Conservation (phyloP, 345 rosid species). For the Arabidopsis suecica region DNA sequence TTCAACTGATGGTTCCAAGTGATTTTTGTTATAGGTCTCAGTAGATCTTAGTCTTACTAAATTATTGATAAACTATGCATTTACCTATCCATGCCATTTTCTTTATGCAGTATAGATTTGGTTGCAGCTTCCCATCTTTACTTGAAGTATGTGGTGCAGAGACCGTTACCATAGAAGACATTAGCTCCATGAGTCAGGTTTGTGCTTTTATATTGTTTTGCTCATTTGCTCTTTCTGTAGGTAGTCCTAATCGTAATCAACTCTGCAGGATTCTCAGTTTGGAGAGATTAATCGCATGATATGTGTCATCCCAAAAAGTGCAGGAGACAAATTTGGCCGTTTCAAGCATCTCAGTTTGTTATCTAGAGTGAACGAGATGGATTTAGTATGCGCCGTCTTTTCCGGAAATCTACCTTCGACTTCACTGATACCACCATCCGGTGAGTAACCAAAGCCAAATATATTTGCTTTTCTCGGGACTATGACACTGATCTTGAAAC, state of each 20-base stretch:
- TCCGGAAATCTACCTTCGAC: constrained; percentile 72
- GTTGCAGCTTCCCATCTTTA: constrained; percentile 56
- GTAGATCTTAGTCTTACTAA: neutral
- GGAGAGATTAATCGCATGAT: constrained; percentile 52
- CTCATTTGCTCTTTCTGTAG: constrained; percentile 18
- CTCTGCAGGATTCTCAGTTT: constrained; percentile 55
- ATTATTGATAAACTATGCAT: constrained; percentile 7
- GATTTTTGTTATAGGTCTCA: constrained; percentile 7
- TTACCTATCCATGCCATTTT: constrained; percentile 10
- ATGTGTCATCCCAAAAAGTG: constrained; percentile 64
- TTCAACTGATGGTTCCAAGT: constrained; percentile 7
- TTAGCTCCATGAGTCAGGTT: constrained; percentile 76
- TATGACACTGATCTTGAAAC: constrained; percentile 28
- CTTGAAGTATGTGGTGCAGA: constrained; percentile 69
- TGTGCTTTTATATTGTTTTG: constrained; percentile 27
- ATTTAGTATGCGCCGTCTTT: constrained; percentile 65
- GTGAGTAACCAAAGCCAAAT: constrained; percentile 47
- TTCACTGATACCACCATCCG: constrained; percentile 60
- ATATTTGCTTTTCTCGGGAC: constrained; percentile 8
- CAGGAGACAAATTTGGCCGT: constrained; percentile 53
- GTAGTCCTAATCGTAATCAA: constrained; percentile 27
- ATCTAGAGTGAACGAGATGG: constrained; percentile 70
- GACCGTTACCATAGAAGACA: constrained; percentile 52
- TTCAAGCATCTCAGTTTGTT: constrained; percentile 58
- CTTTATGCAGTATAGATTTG: constrained; percentile 68